Base-by-base conservation (phyloP, 208 protist genomes). In the Histomonas meleagridis region DNA sequence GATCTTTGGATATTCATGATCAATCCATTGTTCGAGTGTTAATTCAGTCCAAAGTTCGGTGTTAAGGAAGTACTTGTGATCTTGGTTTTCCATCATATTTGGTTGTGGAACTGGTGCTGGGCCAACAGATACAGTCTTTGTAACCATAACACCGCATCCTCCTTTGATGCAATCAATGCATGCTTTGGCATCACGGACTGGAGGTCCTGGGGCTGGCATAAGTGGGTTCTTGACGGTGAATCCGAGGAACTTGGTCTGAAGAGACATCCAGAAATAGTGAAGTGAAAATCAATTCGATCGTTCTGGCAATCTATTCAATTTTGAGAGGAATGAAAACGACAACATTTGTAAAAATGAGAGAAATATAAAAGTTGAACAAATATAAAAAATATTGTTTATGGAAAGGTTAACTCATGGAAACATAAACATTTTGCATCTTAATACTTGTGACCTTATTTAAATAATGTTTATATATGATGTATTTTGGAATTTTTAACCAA, bases 1-100 rank as follows among this genome's bases (percentile, higher is more conserved):
- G 35, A 79, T 79, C n/a, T 79, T 79, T 79, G 70, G 70, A 79
- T 79, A 79, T 46, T 79, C 70, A 79, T 79, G 51, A n/a, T 79
- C 51, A 23, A 79, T 48, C 70, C 70, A 79, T 28, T 79, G 12
- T 79, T 79, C 70, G 48, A 40, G 70, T 12, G 32, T 12, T 23
- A 79, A 79, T 46, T 79, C 70, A 14, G 70, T 51, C 70, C 70
- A 79, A 79, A 79, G 70, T 51, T 79, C 70, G 9, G 70, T 51
- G n/a, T 51, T 79, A 12, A 79, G 40, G n/a, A 79, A 79, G 28
- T 79, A 51, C n/a, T 79, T 79, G 40, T 79, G 70, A n/a, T 51
- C 40, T 46, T 51, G 48, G 35, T 48, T 12, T 26, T 79, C 70
- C 2, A 38, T 51, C 70, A 79, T 79, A 26, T 79, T 79, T 51